Evolutionary conservation across 2,329 filamentous ascomycete species (phyloP).

Genomic region (Colletotrichum sublineola): DNA sequence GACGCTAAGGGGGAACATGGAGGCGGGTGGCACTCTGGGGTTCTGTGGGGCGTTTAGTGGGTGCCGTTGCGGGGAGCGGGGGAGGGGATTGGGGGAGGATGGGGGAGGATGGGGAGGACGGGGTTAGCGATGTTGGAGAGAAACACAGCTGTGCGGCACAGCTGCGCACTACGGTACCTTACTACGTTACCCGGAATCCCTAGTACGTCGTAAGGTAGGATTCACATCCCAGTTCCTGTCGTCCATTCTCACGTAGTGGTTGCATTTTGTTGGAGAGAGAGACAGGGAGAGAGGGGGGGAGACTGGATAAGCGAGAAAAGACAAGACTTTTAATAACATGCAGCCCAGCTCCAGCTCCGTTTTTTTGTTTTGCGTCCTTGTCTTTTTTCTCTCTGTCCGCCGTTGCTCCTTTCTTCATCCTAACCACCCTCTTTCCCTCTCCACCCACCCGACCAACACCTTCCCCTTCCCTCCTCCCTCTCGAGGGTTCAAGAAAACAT

Average conservation of each 20-base stretch:
- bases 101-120: slow-evolving; percentile 8
- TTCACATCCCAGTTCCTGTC: slow-evolving; percentile 21
- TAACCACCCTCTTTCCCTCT: not conserved
- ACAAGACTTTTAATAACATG: slow-evolving; percentile 33
- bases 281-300: not conserved
- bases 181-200: too few species aligned
- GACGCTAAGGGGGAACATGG: not conserved
- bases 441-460: not conserved
- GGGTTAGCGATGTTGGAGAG: slow-evolving; percentile 12
- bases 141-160: not conserved
- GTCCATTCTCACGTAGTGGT: slow-evolving; percentile 17
- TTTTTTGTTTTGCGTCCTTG: not conserved
- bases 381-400: slow-evolving; percentile 8
- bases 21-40: slow-evolving; percentile 34
- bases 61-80: slow-evolving; percentile 26
- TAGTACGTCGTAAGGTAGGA: slow-evolving; percentile 2
- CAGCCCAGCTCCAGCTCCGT: not conserved
- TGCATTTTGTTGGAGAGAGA: not conserved
- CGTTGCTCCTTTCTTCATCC: not conserved
- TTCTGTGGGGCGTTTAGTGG: slow-evolving; percentile 17
- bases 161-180: not conserved
- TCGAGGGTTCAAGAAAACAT: slow-evolving; percentile 10
- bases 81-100: not conserved
- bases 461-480: not conserved
- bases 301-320: slow-evolving; percentile 9